A percentile compares a stretch with the other conserved stretches of the same genome.
Conservation (phyloP, 139 green algal species). For the Pycnococcus provasolii region DNA sequence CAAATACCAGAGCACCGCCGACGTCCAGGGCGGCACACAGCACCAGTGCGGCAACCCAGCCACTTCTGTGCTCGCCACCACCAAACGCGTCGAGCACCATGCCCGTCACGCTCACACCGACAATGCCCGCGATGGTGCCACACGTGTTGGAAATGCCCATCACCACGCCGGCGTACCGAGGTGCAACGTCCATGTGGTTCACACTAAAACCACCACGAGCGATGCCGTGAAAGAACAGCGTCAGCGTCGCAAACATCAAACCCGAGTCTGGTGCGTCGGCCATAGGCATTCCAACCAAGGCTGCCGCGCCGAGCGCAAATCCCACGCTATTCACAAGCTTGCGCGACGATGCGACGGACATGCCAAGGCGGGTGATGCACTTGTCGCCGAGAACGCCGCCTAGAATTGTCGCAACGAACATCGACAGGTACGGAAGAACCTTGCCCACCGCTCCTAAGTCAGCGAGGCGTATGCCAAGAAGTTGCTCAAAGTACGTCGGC, state of each 20-base stretch:
- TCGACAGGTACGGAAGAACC: slow-evolving; percentile 82
- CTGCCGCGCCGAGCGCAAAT: slow-evolving; percentile 21
- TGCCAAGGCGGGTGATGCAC: slow-evolving; percentile 51
- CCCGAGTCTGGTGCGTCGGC: slow-evolving; percentile 22
- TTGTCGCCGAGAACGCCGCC: slow-evolving; percentile 56
- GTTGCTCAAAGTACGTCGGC: slow-evolving; percentile 91
- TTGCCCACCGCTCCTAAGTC: slow-evolving; percentile 56
- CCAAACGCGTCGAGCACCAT: slow-evolving; percentile 62
- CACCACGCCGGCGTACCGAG: slow-evolving; percentile 79
- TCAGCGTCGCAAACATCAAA: slow-evolving; percentile 35
- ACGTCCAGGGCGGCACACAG: slow-evolving; percentile 47
- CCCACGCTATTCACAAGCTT: slow-evolving; percentile 83
- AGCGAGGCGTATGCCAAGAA: slow-evolving; percentile 59
- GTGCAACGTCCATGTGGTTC: slow-evolving; percentile 80
- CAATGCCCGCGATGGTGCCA: slow-evolving; percentile 70
- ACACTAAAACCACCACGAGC: slow-evolving; percentile 86
- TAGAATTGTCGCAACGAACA: slow-evolving; percentile 61
- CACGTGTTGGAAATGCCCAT: slow-evolving; percentile 88
- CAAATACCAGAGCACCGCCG: slow-evolving; percentile 59
- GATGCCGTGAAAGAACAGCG: slow-evolving; percentile 48
- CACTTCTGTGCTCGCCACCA: slow-evolving; percentile 27
- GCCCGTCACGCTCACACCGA: slow-evolving; percentile 82
- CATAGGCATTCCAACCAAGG: slow-evolving; percentile 33
- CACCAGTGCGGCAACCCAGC: slow-evolving; percentile 61
- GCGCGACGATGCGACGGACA: slow-evolving; percentile 47